These are phyloP conservation scores for Arachnomyces sp. DNA, from an alignment of 2,329 filamentous ascomycete species.

Conservation along the genomic window DNA sequence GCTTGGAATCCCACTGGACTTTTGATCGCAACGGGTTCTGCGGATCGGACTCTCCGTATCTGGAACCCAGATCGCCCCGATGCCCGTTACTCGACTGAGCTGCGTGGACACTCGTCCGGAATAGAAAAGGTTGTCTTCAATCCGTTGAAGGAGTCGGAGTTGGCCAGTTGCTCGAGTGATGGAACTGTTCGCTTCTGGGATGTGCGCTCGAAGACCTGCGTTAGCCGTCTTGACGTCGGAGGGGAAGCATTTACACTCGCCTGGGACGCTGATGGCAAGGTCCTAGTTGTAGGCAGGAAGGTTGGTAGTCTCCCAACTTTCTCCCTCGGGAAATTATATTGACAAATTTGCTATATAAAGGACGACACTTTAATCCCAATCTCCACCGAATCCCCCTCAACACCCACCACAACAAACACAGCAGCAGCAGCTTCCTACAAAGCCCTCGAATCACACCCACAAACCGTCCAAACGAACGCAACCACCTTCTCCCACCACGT, in stretches of 20 bases:
- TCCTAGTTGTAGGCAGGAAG: constrained; percentile 40
- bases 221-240: constrained; percentile 40
- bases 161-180: constrained; percentile 42
- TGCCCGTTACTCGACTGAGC: constrained; percentile 40
- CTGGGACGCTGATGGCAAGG: constrained; percentile 41
- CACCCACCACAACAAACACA: constrained; percentile 21
- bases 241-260: constrained; percentile 42
- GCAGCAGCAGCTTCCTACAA: constrained; percentile 22
- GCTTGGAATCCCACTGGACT: constrained; percentile 83
- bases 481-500: constrained; percentile 40
- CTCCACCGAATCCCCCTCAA: constrained; percentile 33
- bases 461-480: constrained; percentile 41
- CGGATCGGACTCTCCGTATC: constrained; percentile 80
- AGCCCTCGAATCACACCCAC: constrained; percentile 34
- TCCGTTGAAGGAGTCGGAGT: constrained; percentile 40
- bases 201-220: constrained; percentile 40
- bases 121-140: constrained; percentile 44
- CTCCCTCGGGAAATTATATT: neutral
- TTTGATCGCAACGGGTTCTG: constrained; percentile 76
- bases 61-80: constrained; percentile 62
- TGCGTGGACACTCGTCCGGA: constrained; percentile 39
- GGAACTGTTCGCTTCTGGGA: constrained; percentile 45
- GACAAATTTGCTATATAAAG: constrained; percentile 20
- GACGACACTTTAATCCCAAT: constrained; percentile 41
- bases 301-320: constrained; percentile 16